phyloP scores from a whole-genome alignment of 768 basidiomycete species.

The Boletus sp. region DNA sequence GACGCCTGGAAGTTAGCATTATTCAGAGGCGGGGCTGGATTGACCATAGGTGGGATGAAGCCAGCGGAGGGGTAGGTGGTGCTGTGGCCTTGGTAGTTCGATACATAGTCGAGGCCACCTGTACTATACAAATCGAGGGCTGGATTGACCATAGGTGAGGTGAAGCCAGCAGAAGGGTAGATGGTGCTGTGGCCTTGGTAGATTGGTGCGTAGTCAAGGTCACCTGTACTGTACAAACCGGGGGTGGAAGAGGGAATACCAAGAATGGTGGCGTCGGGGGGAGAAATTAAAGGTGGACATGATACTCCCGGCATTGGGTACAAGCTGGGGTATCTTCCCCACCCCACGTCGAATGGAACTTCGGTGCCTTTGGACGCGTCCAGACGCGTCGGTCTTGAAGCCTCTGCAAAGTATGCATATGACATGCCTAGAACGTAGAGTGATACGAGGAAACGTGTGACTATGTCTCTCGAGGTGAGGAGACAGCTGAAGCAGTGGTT shows the following conservation, averaged over 20 bases:
- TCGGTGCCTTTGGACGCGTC: neutral
- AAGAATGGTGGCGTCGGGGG: neutral
- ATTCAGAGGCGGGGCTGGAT: neutral
- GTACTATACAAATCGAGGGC: no score
- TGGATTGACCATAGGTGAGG: neutral
- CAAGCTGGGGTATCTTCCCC: neutral
- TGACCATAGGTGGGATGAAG: neutral
- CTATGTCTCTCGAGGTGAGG: neutral
- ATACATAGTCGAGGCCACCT: no score
- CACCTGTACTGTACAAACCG: no score
- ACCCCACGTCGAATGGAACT: no score
- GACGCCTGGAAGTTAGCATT: neutral
- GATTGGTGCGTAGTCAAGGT: no score
- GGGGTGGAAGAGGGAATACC: no score
- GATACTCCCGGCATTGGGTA: neutral
- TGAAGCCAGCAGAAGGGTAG: neutral
- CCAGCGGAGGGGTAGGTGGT: neutral
- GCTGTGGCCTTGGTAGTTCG: neutral
- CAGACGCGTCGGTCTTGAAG: neutral
- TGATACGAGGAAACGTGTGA: neutral
- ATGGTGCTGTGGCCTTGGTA: neutral
- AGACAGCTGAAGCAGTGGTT: no score
- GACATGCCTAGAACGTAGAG: neutral
- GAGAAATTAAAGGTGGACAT: neutral
- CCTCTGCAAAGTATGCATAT: neutral